These are phyloP conservation scores for Hymenoscyphus infarciens DNA, from an alignment of 2,329 filamentous ascomycete species.

Conservation along the genomic window DNA sequence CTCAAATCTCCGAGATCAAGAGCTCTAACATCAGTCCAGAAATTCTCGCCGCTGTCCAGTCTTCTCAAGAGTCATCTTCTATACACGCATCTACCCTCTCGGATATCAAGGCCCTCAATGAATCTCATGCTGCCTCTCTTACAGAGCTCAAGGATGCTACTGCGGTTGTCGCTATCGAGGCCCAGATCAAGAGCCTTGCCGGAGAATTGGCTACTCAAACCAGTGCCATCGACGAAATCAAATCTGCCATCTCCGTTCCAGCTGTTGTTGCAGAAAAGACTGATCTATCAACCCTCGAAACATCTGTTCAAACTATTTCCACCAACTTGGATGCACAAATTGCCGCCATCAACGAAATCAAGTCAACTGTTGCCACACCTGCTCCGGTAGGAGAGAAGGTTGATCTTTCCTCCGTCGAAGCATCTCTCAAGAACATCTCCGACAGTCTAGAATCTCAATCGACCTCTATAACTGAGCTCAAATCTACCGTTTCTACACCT, in stretches of 20 bases:
- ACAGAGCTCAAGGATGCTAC: constrained; percentile 21
- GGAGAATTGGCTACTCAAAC: constrained; percentile 16
- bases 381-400: constrained; percentile 20
- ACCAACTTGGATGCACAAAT: constrained; percentile 13
- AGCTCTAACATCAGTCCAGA: constrained; percentile 11
- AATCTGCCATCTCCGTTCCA: constrained; percentile 12
- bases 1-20: constrained; percentile 18
- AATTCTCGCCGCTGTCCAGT: constrained; percentile 16
- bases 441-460: constrained; percentile 13
- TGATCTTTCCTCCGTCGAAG: constrained; percentile 21
- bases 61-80: constrained; percentile 8
- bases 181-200: constrained; percentile 10
- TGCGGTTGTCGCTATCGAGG: constrained; percentile 6
- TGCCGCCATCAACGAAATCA: constrained; percentile 17
- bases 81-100: constrained; percentile 10
- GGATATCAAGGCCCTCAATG: constrained; percentile 17
- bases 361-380: constrained; percentile 16
- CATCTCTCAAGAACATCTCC: constrained; percentile 12
- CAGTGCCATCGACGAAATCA: constrained; percentile 18
- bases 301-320: constrained; percentile 13
- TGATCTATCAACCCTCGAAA: constrained; percentile 14
- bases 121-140: constrained; percentile 18
- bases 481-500: constrained; percentile 16
- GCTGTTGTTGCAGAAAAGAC: constrained; percentile 14
- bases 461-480: constrained; percentile 17